Conservation (phyloP, 106 monocot species). For the Chionographis japonica region DNA sequence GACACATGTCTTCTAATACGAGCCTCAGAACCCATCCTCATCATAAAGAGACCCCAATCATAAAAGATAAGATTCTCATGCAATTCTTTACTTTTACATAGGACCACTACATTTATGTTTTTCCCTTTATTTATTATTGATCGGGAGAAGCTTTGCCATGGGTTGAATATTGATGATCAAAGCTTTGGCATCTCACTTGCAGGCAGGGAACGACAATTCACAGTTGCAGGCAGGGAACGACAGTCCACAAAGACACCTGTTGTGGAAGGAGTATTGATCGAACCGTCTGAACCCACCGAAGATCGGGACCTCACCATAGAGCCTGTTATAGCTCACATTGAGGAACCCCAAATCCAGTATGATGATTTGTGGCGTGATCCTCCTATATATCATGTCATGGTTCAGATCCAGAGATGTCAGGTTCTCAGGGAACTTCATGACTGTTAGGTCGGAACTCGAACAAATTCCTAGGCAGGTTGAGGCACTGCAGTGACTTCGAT, state of each 20-base stretch:
- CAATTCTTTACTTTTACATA: too few species aligned
- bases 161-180: too few species aligned
- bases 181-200: too few species aligned
- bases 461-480: constrained; percentile 29
- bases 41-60: too few species aligned
- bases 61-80: too few species aligned
- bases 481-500: neutral
- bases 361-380: constrained; percentile 3
- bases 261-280: constrained; percentile 3
- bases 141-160: too few species aligned
- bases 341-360: neutral
- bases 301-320: constrained; percentile 21
- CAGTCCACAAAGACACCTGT: constrained; percentile 14
- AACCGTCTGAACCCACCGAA: constrained; percentile 1
- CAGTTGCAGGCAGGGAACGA: constrained; percentile 3
- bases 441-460: constrained; percentile 20
- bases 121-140: too few species aligned
- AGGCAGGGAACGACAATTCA: too few species aligned
- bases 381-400: constrained; percentile 19
- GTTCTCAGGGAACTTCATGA: constrained; percentile 12
- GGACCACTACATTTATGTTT: too few species aligned
- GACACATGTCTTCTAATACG: too few species aligned
- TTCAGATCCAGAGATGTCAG: constrained; percentile 12
- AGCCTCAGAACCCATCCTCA: too few species aligned
- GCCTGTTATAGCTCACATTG: constrained; percentile 24